Conservation (phyloP, 352 stramenopile genomes). For the Pythium aphanidermatum region DNA sequence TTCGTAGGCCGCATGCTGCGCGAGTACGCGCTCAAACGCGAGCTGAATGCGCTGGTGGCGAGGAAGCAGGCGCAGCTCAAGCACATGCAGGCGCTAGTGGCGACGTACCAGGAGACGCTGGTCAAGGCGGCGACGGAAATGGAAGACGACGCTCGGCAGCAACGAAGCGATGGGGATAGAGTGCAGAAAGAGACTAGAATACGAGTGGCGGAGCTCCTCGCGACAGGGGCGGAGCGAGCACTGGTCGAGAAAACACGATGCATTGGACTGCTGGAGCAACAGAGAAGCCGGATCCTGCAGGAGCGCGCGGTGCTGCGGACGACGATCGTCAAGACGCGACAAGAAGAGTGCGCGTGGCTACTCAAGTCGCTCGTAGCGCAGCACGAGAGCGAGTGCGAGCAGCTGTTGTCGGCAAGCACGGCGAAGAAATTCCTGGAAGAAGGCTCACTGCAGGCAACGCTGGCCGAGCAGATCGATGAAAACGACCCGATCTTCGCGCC, state of each 20-base stretch:
- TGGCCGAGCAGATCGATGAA: constrained; percentile 15
- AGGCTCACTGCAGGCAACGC: constrained; percentile 16
- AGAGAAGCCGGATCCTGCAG: not conserved
- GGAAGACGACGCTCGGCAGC: constrained; percentile 8
- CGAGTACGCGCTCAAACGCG: constrained; percentile 23
- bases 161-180: not conserved
- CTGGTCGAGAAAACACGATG: constrained; percentile 7
- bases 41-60: constrained; percentile 22
- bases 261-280: constrained; percentile 8
- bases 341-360: constrained; percentile 21
- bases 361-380: constrained; percentile 16
- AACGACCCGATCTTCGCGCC: constrained; percentile 21
- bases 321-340: constrained; percentile 6
- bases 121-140: constrained; percentile 8
- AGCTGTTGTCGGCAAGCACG: constrained; percentile 6
- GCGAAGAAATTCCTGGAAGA: constrained; percentile 18
- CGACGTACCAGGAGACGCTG: constrained; percentile 21
- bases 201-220: constrained; percentile 4
- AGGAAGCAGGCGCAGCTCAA: constrained; percentile 26
- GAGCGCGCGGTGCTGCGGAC: constrained; percentile 4
- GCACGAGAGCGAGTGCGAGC: constrained; percentile 15
- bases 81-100: constrained; percentile 21
- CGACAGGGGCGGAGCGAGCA: not conserved
- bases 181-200: constrained; percentile 5
- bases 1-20: constrained; percentile 26